Conservation (phyloP, 495 filamentous ascomycete species). For the Neurospora sp. region DNA sequence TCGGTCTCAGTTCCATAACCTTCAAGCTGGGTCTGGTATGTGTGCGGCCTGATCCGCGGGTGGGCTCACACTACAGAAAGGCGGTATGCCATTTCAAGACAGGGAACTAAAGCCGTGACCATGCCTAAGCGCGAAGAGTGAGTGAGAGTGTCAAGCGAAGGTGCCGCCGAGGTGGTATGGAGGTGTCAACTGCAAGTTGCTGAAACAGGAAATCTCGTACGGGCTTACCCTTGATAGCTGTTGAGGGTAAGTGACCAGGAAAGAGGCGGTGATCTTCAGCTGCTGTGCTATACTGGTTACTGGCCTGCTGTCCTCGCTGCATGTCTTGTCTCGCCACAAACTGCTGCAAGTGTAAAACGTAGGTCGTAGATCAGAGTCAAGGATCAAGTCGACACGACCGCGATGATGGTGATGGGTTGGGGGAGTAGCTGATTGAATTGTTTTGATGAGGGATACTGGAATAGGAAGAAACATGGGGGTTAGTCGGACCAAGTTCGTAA, state of each 20-base stretch:
- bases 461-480: background rate
- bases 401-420: background rate
- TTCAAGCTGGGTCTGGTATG: background rate
- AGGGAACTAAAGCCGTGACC: background rate
- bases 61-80: background rate
- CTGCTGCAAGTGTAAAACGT: background rate
- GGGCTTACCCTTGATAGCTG: background rate
- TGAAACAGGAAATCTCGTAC: background rate
- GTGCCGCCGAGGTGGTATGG: background rate
- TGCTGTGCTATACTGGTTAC: background rate
- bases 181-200: background rate
- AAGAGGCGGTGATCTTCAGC: background rate
- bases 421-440: background rate
- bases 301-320: background rate
- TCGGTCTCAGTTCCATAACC: background rate
- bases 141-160: background rate
- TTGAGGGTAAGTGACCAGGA: background rate
- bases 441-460: background rate
- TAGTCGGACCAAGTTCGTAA: background rate
- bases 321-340: background rate
- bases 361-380: background rate
- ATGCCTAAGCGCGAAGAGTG: background rate
- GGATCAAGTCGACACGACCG: background rate
- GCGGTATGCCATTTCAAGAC: background rate
- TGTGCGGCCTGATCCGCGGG: background rate